phyloP scores from a whole-genome alignment of 1,284 basidiomycete species.

The Microbotryum intermedium region DNA sequence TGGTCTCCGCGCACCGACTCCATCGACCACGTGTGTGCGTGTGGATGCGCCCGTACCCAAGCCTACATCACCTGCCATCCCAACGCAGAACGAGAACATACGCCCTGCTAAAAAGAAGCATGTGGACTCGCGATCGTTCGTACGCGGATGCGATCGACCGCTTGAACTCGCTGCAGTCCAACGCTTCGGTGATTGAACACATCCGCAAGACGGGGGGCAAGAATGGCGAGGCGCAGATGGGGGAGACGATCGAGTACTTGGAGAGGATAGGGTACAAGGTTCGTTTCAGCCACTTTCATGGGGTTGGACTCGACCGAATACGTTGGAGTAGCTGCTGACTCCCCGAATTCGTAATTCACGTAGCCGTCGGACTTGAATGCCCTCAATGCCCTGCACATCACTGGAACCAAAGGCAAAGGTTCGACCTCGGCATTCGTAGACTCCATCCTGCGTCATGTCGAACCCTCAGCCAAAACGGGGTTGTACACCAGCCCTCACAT shows the following conservation, averaged over 20 bases:
- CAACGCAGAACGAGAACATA: too few relatives aligned
- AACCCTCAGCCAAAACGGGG: conserved; percentile 44
- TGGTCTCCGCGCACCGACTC: too few relatives aligned
- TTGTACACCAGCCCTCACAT: conserved; percentile 96
- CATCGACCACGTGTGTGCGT: too few relatives aligned
- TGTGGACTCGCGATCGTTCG: conserved; percentile 3
- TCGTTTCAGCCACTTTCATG: conserved; percentile 37
- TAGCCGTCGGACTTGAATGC: conserved; percentile 74
- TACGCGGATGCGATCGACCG: conserved; percentile 67
- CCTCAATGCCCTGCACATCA: conserved; percentile 91
- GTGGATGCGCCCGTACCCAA: too few relatives aligned
- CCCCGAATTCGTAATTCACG: background rate
- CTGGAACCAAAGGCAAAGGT: conserved; percentile 98
- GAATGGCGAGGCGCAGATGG: conserved; percentile 61
- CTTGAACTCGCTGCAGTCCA: conserved; percentile 76
- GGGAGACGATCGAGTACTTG: conserved; percentile 86
- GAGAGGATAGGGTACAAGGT: conserved; percentile 78
- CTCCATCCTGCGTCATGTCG: conserved; percentile 32
- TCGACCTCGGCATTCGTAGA: conserved; percentile 81
- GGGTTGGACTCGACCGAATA: too few relatives aligned
- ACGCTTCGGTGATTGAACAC: conserved; percentile 82
- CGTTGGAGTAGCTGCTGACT: conserved; percentile 10
- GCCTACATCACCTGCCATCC: too few relatives aligned
- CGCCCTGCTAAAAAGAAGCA: background rate
- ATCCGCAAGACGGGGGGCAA: conserved; percentile 66